These are phyloP conservation scores for Diaporthe vaccinii DNA, from an alignment of 2,329 filamentous ascomycete species.

Conservation along the genomic window DNA sequence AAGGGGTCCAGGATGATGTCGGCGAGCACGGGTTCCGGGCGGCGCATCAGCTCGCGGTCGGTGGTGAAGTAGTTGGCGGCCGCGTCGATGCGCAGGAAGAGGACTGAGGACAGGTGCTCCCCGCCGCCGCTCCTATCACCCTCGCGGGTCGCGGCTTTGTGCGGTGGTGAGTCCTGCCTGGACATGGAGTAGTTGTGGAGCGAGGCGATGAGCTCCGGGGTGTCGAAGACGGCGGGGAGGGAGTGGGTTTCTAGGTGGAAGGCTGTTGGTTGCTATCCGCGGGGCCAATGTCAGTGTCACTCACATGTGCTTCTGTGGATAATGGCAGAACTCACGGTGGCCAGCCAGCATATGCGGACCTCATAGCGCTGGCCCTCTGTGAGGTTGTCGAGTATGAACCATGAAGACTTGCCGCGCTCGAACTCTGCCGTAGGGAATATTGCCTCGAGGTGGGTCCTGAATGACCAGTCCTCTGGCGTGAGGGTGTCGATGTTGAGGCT, in stretches of 20 bases:
- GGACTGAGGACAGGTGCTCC: slow-evolving; percentile 60
- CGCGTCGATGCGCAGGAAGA: slow-evolving; percentile 81
- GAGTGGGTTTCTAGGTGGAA: slow-evolving; percentile 79
- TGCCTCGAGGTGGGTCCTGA: slow-evolving; percentile 76
- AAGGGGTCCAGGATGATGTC: slow-evolving; percentile 92
- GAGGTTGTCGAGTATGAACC: slow-evolving; percentile 83
- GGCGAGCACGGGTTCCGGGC: slow-evolving; percentile 79
- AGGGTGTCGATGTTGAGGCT: slow-evolving; percentile 76
- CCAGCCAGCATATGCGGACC: slow-evolving; percentile 92
- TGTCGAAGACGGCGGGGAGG: slow-evolving; percentile 71
- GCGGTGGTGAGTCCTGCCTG: slow-evolving; percentile 51
- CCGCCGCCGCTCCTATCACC: slow-evolving; percentile 28
- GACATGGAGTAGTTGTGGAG: slow-evolving; percentile 72
- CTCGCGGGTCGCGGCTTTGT: background rate
- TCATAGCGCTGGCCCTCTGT: slow-evolving; percentile 85
- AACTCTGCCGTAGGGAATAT: slow-evolving; percentile 72
- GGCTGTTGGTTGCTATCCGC: slow-evolving; percentile 82
- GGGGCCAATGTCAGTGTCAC: slow-evolving; percentile 11
- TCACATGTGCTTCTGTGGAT: background rate
- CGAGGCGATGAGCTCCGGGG: slow-evolving; percentile 73
- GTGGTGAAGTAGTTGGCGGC: slow-evolving; percentile 89
- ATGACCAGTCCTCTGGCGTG: slow-evolving; percentile 65
- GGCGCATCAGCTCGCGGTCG: slow-evolving; percentile 79
- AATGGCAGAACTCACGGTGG: slow-evolving; percentile 75
- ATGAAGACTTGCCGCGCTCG: slow-evolving; percentile 74